These are phyloP conservation scores for Yamadazyma sp. DNA, from an alignment of 1,139 yeast genomes.

Conservation along the genomic window DNA sequence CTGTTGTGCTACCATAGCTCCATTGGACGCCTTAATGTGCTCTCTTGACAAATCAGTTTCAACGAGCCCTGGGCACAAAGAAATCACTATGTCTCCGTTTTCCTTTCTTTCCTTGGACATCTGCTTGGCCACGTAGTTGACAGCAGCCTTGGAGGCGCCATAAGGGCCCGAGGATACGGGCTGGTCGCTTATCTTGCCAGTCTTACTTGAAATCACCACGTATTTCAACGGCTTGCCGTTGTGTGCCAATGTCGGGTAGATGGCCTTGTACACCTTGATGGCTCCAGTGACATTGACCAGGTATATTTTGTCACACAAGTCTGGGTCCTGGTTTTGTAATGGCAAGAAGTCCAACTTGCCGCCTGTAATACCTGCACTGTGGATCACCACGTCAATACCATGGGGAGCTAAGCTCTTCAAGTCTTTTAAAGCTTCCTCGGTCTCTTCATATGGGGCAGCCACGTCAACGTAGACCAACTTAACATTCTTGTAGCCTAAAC, in stretches of 20 bases:
- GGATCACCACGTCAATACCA: slow-evolving; percentile 8
- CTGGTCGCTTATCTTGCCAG: slow-evolving; percentile 20
- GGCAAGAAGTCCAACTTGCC: background rate
- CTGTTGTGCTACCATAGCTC: background rate
- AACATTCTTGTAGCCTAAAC: slow-evolving; percentile 4
- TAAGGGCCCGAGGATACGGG: slow-evolving; percentile 1
- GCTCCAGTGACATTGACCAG: slow-evolving; percentile 8
- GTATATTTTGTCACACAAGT: slow-evolving; percentile 6
- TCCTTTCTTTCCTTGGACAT: slow-evolving; percentile 24
- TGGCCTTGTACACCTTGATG: slow-evolving; percentile 17
- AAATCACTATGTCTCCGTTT: slow-evolving; percentile 30
- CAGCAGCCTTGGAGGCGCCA: slow-evolving; percentile 4
- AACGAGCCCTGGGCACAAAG: slow-evolving; percentile 51
- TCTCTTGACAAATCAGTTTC: slow-evolving; percentile 21
- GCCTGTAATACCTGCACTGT: slow-evolving; percentile 6
- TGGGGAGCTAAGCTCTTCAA: slow-evolving; percentile 3
- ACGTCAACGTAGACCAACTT: slow-evolving; percentile 4
- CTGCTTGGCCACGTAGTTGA: slow-evolving; percentile 5
- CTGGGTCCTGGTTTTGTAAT: background rate
- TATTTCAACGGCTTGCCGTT: slow-evolving; percentile 21
- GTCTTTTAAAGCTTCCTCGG: slow-evolving; percentile 5
- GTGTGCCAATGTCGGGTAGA: slow-evolving; percentile 20
- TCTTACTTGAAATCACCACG: slow-evolving; percentile 23
- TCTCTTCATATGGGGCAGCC: background rate
- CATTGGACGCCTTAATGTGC: background rate